Evolutionary conservation across 1,284 basidiomycete species (phyloP), one percentile per base, ranked within the genome.

Genomic region (Naganishia sp.): DNA sequence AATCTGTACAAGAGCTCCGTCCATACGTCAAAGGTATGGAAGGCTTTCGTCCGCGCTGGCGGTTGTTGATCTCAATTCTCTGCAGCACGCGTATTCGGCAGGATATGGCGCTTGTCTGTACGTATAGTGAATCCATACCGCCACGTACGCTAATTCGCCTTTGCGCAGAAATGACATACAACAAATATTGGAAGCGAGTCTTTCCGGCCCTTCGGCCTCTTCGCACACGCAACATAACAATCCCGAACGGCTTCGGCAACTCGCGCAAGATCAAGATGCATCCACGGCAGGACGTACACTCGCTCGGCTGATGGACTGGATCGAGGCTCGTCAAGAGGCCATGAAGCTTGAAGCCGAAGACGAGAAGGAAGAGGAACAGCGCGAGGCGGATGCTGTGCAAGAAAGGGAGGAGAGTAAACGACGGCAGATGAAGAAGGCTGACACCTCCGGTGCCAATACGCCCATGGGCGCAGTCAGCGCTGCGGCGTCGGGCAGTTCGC

Each of bases 291-390:
- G 72, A 21, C 75, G 74, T 53, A 75, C 78, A 2, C 72, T 81
- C 46, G 76, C 74, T 1, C 67, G 80, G 11, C 69, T 80, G 50
- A 80, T 81, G 78, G 80, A 81, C 63, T 81, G 80, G 80, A 75
- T 76, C 13, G 80, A 81, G 67, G 79, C 79, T 1, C 68, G 80
- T 55, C 76, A 80, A 72, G 68, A 72, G 55, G 67, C 71, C 10
- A 61, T 72, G 48, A 60, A 70, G 53, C 64, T 69, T 25, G 68
- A 72, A 52, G 67, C 64, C 15, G 71, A 72, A 55, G 71, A 72
- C n/a, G 71, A 70, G 33, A 63, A 53, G 10, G 70, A 70, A 13
- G 67, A 67, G 46, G 55, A 65, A 55, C 49, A 65, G 53, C 52
- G 55, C n/a, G 64, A 65, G 31, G 55, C 64, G n/a, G 64, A 60